Percentiles rank a stretch among this genome's conserved stretches.
Conservation (phyloP, 345 rosid genomes). For the Salix viminalis region DNA sequence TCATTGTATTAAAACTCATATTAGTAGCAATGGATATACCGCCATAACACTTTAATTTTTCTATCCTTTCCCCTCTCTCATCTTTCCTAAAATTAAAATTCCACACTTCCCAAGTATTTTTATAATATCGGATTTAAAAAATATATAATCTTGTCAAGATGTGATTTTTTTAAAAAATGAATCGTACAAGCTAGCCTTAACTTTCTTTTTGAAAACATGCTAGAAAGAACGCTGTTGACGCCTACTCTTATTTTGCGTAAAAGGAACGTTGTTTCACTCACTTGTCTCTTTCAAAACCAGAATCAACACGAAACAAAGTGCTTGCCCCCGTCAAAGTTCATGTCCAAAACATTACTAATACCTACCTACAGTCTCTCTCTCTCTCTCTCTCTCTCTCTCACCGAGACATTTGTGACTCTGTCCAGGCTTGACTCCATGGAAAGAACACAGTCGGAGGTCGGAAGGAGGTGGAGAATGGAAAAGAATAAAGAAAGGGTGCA, state of each 20-base stretch:
- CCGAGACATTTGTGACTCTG: neutral
- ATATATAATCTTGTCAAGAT: too few relatives aligned
- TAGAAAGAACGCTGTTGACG: neutral
- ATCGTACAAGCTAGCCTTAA: too few relatives aligned
- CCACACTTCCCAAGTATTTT: too few relatives aligned
- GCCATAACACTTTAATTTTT: too few relatives aligned
- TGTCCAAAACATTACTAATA: conserved; percentile 4
- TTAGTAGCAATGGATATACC: too few relatives aligned
- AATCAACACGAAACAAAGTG: neutral
- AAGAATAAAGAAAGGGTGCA: conserved; percentile 13
- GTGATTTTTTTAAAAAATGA: too few relatives aligned
- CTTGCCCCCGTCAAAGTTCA: conserved; percentile 14
- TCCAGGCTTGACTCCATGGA: conserved; percentile 16
- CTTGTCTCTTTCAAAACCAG: conserved; percentile 4
- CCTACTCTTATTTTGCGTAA: neutral
- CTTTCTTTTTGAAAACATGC: too few relatives aligned
- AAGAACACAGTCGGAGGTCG: conserved; percentile 19
- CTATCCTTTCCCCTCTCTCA: too few relatives aligned
- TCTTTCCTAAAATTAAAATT: too few relatives aligned
- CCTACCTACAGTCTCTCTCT: neutral
- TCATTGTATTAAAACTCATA: too few relatives aligned
- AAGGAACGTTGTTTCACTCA: neutral
- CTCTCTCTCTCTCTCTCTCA: neutral
- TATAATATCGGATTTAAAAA: too few relatives aligned
- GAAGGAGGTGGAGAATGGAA: neutral